Conservation (phyloP, 164 flowering plant species). For the Tinospora cordifolia region DNA sequence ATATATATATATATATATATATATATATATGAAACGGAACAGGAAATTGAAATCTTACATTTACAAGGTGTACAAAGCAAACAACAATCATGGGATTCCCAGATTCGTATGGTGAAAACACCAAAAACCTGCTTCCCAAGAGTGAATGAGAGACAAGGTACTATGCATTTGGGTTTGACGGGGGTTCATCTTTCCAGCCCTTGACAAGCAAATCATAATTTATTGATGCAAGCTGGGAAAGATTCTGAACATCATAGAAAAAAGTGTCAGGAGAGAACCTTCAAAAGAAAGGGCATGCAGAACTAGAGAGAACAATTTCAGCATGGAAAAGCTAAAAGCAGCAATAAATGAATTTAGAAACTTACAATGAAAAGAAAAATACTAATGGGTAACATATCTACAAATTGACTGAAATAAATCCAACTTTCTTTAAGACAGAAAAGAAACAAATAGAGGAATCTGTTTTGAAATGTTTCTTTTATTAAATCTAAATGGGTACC, state of each 20-base stretch:
- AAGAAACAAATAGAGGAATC: no score
- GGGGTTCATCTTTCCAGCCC: slow-evolving; percentile 76
- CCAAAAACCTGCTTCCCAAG: background rate
- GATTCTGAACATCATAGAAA: slow-evolving; percentile 54
- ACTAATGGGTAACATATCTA: no score
- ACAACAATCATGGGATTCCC: slow-evolving; percentile 6
- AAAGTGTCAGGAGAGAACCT: background rate
- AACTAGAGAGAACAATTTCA: no score
- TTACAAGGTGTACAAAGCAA: slow-evolving; percentile 52
- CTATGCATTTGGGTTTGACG: slow-evolving; percentile 35
- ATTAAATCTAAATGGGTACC: no score
- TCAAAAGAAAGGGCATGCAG: background rate
- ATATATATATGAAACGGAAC: background rate
- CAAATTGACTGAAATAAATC: no score
- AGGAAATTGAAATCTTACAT: slow-evolving; percentile 38
- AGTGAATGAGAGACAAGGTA: background rate
- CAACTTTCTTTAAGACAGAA: no score
- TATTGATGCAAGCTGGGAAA: slow-evolving; percentile 95
- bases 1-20: no score
- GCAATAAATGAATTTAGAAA: no score
- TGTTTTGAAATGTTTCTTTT: no score
- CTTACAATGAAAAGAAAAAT: no score
- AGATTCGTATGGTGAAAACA: slow-evolving; percentile 4
- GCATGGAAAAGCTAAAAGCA: no score
- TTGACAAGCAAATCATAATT: slow-evolving; percentile 86